Conservation (phyloP, 371 early-diverging fungal genomes). For the Saksenaea oblongispora region DNA sequence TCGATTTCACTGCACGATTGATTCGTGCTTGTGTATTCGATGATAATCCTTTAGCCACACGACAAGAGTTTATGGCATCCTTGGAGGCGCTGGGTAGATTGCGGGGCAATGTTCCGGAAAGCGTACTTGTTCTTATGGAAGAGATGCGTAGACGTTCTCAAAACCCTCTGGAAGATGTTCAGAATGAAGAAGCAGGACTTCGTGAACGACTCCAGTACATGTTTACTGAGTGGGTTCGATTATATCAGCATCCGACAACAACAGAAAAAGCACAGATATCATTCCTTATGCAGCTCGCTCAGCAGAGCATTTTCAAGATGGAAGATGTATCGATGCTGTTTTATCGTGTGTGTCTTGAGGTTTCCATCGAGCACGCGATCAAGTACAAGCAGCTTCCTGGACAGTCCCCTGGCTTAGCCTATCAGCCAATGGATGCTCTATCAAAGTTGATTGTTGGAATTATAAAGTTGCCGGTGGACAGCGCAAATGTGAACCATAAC, state of each 20-base stretch:
- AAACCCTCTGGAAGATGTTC: conserved; percentile 21
- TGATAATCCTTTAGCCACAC: conserved; percentile 52
- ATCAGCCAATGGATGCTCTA: conserved; percentile 84
- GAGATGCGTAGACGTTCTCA: conserved; percentile 21
- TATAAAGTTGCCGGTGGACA: conserved; percentile 47
- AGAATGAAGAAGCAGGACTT: conserved; percentile 47
- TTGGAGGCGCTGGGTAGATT: conserved; percentile 70
- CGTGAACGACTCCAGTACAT: conserved; percentile 70
- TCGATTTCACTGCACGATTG: conserved; percentile 81
- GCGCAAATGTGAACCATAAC: conserved; percentile 3
- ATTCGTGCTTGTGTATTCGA: conserved; percentile 71
- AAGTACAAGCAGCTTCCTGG: conserved; percentile 58
- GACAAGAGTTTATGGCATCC: conserved; percentile 75
- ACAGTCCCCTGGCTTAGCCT: conserved; percentile 53
- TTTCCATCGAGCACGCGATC: conserved; percentile 74
- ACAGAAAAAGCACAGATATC: conserved; percentile 70
- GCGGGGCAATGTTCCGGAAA: conserved; percentile 69
- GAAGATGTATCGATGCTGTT: conserved; percentile 82
- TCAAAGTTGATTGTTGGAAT: conserved; percentile 77
- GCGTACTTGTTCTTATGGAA: conserved; percentile 51
- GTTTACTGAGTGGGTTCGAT: conserved; percentile 88
- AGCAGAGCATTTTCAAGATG: conserved; percentile 75
- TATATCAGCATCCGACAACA: conserved; percentile 82
- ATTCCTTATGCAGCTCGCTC: conserved; percentile 73
- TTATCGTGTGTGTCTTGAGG: conserved; percentile 87